Conservation (phyloP, 306 rosid genomes). For the Urtica urens region DNA sequence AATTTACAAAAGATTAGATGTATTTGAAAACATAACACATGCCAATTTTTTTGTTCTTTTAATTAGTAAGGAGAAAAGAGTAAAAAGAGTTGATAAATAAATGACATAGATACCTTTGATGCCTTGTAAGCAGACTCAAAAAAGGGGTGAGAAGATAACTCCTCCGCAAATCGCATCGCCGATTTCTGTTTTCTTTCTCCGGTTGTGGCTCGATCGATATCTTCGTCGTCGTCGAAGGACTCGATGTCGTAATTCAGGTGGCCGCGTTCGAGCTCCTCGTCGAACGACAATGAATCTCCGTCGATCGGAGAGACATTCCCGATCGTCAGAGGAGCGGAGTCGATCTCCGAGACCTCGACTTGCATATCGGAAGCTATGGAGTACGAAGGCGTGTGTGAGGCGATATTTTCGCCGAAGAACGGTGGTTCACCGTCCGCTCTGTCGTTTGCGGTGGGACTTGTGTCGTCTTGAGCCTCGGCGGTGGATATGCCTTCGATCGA, state of each 20-base stretch:
- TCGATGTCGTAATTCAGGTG: constrained; percentile 9
- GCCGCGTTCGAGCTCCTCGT: constrained; percentile 46
- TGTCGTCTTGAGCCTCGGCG: constrained; percentile 9
- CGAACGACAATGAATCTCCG: constrained; percentile 39
- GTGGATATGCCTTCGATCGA: constrained; percentile 10
- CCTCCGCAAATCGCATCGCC: constrained; percentile 18
- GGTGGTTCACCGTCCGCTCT: constrained; percentile 27
- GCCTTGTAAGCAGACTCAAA: constrained; percentile 15
- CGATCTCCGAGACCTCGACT: constrained; percentile 82
- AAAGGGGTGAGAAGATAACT: constrained; percentile 16
- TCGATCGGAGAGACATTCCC: constrained; percentile 43
- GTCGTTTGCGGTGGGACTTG: constrained; percentile 25
- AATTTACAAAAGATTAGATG: too few relatives aligned
- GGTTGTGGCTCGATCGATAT: constrained; percentile 13
- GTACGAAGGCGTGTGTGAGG: constrained; percentile 42
- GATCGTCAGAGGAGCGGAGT: constrained; percentile 49
- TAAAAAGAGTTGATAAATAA: not conserved
- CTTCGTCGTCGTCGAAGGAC: constrained; percentile 17
- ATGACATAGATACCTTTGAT: constrained; percentile 26
- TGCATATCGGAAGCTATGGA: constrained; percentile 91
- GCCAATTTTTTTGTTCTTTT: too few relatives aligned
- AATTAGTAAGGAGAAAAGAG: too few relatives aligned
- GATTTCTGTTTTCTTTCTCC: constrained; percentile 15
- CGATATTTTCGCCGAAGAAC: constrained; percentile 18
- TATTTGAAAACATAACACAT: too few relatives aligned